Base-by-base conservation (phyloP, 2,329 filamentous ascomycete species). In the Orbilia javanica region DNA sequence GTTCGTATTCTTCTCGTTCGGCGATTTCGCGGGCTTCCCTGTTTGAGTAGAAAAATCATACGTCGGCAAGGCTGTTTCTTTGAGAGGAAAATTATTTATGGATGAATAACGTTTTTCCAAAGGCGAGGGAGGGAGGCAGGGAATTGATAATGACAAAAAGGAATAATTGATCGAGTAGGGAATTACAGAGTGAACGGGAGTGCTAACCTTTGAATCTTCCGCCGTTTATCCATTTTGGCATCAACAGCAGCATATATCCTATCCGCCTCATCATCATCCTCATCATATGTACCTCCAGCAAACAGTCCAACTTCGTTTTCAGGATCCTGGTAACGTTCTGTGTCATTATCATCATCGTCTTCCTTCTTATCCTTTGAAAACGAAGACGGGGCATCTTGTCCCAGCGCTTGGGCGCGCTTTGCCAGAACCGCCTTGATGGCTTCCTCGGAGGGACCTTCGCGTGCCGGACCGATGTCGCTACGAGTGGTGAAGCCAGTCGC, bases 371-470 rank as follows among this genome's bases (percentile, higher is more conserved):
- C 89, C 65, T 89, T 89, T 6, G 89, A 89, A 76, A 93, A 93
- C 22, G 91, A 90, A 69, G 90, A 91, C 0, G 91, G 90, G 25
- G 90, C 87, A n/a, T 90, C 89, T 79, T 89, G 88, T 53, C 91
- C 91, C 0, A 98, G 89, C 83, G 93, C 90, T 72, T 93, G 92
- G 6, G 96, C 95, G 82, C 96, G 91, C 85, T 97, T 97, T 60
- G 94, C 94, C 81, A 99, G 91, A 79, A 93, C 94, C 84, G 97
- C 96, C 84, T 98, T 97, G 86, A 99, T 97, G 85, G 98, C 95
- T 84, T 99, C 96, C 82, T 97, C 95, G 79, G 93, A 97, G 60
- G 96, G 96, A 15, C 96, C 96, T 86, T 97, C 95, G 82, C 95
- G 90, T 75, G 95, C 95, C 63, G 96, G 96, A 73, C 96, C 96